Base-by-base conservation (phyloP, 345 rosid species). In the Eucalyptus brandiana region DNA sequence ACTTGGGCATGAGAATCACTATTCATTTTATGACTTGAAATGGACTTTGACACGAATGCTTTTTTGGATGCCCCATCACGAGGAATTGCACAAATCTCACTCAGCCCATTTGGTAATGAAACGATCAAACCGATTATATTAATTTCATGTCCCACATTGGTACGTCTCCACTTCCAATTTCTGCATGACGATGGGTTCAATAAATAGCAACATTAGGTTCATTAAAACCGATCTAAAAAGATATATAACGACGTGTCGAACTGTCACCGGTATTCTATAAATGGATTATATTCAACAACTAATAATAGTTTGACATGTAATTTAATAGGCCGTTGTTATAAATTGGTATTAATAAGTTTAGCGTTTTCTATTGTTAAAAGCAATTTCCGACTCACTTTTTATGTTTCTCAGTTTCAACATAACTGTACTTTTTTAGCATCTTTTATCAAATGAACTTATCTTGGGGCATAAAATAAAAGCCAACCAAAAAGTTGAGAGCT, bases 211-310 rank as follows among this genome's bases (percentile, higher is more conserved):
- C 23, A 13, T 4, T 34, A 72, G 44, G 9, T 34, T 72, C 45
- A 34, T 72, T 34, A 21, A 4, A 40, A 40, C 17, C 2, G 15
- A 6, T 72, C 44, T 18, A 5, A 9, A 9, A 11, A 12, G 6
- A 40, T 40, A 56, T 56, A 56, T 12, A 37, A 40, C 3, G 15
- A 69, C 2, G 9, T 19, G 28, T 17, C 16, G 5, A 21, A 76
- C 8, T 11, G 3, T 11, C 12, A 3, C 3, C 16, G 1, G 1
- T 37, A 8, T 4, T 76, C 1, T 40, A 40, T 21, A 40, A 21
- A 18, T 19, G 81, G 28, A 21, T 37, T 23, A 21, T 19, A 37
- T 72, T 19, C 28, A 37, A 37, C 8, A 6, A 19, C 15, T 37
- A 19, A 5, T 72, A 11, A 37, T 3, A 60, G 6, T 17, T 11